Evolutionary conservation across 2,329 filamentous ascomycete genomes (phyloP).

Genomic region (Trichothecium roseum): DNA sequence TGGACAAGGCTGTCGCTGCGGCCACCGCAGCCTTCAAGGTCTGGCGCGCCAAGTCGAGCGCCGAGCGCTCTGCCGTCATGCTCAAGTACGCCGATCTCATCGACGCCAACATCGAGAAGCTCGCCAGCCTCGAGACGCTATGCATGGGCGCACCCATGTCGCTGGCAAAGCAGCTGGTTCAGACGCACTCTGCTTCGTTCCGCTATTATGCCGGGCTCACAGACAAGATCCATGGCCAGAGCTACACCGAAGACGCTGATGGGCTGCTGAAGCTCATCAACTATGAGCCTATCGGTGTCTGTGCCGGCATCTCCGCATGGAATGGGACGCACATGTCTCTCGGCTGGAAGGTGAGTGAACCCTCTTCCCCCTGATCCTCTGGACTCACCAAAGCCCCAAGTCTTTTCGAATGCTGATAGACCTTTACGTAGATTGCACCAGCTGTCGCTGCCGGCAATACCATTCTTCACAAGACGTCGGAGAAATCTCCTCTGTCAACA

Average conservation of each 20-base stretch:
- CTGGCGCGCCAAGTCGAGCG: constrained; percentile 26
- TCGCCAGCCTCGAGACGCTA: neutral
- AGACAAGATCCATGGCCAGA: neutral
- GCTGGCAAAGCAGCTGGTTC: too few relatives aligned
- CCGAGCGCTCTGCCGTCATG: constrained; percentile 23
- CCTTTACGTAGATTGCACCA: constrained; percentile 25
- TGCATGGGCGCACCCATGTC: neutral
- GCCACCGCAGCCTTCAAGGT: constrained; percentile 33
- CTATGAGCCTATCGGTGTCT: neutral
- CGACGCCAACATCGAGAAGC: constrained; percentile 10
- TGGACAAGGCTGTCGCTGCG: constrained; percentile 32
- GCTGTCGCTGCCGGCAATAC: constrained; percentile 37
- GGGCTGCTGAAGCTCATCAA: neutral
- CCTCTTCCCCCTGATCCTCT: too few relatives aligned
- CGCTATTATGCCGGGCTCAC: neutral
- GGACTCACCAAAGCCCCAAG: too few relatives aligned
- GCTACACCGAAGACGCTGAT: neutral
- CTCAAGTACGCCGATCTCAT: constrained; percentile 33
- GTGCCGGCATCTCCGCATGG: constrained; percentile 1
- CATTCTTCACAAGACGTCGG: constrained; percentile 39
- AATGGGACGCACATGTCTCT: neutral
- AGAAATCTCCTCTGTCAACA: constrained; percentile 41
- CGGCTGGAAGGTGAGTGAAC: neutral
- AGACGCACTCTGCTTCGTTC: too few relatives aligned
- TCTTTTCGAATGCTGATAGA: too few relatives aligned